phyloP scores from a whole-genome alignment of 257 asterid species.

The Ligustrum vulgare region DNA sequence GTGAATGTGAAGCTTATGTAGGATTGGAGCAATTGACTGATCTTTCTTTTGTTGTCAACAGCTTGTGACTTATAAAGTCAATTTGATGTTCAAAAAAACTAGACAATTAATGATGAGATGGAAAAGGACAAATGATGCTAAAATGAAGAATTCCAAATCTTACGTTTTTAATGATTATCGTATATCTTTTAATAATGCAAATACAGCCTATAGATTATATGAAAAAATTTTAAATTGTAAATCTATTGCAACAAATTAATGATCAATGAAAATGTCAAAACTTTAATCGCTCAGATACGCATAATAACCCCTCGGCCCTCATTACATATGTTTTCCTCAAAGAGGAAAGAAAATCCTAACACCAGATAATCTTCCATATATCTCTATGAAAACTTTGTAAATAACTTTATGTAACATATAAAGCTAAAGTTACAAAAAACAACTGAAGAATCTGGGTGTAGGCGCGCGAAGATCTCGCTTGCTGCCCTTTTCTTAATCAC shows the following conservation, averaged over 20 bases:
- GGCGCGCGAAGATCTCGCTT: not conserved
- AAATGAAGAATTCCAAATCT: not conserved
- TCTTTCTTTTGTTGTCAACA: not conserved
- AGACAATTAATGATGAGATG: not conserved
- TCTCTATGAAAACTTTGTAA: not conserved
- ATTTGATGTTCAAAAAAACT: not conserved
- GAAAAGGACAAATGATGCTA: not conserved
- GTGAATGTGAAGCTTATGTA: too few relatives aligned
- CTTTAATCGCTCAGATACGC: constrained; percentile 3
- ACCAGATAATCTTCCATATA: not conserved
- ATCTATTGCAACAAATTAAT: too few relatives aligned
- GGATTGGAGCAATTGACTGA: not conserved
- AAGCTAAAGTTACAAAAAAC: not conserved
- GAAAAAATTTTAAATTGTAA: not conserved
- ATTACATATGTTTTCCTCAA: constrained; percentile 24
- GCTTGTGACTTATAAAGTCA: not conserved
- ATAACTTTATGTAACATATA: not conserved
- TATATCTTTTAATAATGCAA: constrained; percentile 24
- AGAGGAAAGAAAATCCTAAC: constrained; percentile 19
- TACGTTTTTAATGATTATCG: constrained; percentile 6
- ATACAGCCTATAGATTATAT: constrained; percentile 28
- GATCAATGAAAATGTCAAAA: not conserved
- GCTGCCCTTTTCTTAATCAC: not conserved
- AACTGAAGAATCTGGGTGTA: not conserved
- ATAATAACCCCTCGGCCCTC: constrained; percentile 26